Evolutionary conservation across 2,329 filamentous ascomycete species (phyloP), one percentile per base, ranked within the genome.

Genomic region (Aureobasidium sp.): DNA sequence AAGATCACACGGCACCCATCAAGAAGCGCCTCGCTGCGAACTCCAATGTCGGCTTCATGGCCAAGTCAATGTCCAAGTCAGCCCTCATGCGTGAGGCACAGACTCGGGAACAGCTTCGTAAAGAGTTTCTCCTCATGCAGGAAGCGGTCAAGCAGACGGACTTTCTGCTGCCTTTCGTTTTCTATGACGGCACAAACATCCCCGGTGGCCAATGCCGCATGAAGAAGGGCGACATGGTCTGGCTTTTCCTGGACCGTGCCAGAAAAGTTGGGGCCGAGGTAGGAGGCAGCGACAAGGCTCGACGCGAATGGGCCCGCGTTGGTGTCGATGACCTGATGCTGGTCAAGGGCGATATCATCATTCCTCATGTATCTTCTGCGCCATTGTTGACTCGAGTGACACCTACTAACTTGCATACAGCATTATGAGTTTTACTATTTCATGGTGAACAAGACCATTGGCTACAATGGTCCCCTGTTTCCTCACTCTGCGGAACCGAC

Each of bases 391-490:
- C 24, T 41, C 17, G 14, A 8, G 30, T 49, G 27, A 30, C 17
- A 29, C 32, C 57, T 57, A 44, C 55, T 53, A 35, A 39, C 16
- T 30, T 32, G 3, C 24, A 11, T 10, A 41, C 65, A 97, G 89
- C 93, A 98, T 70, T 96, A 94, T 66, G 91, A 97, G 60, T 90
- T 98, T 67, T 93, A 97, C 68, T 93, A 91, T 71, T 97, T 98
- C 71, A 83, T 96, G 66, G 85, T 95, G 68, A 96, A 97, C 68
- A 88, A 85, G 63, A 86, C 82, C 22, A 69, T 81, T 2, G 88
- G 86, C 2, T 84, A 87, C n/a, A 81, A 82, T 32, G 85, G 86
- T 48, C 6, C 75, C 74, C 74, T 98, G 8, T 97, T 98, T 68
- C 79, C 88, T 63, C 95, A 90, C 68, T 79, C 80, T 29, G 67